phyloP scores from a whole-genome alignment of 441 rosid genomes.

The Mallotus repandus region DNA sequence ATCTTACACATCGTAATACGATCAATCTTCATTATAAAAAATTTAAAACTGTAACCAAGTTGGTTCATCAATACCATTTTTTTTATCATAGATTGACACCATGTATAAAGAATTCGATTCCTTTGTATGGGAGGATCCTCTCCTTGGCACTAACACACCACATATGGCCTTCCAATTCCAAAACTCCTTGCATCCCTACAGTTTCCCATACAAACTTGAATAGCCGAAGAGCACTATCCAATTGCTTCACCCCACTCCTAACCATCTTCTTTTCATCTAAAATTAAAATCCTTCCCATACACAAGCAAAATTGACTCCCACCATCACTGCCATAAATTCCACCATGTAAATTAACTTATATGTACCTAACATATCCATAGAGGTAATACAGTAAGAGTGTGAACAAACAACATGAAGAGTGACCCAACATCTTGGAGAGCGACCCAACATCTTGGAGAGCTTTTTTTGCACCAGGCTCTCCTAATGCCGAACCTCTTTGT shows the following conservation, averaged over 20 bases:
- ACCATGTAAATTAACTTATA: constrained; percentile 68
- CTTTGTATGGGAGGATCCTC: constrained; percentile 42
- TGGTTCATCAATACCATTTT: neutral
- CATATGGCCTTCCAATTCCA: constrained; percentile 63
- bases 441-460: constrained; percentile 62
- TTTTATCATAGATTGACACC: constrained; percentile 40
- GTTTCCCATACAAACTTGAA: constrained; percentile 69
- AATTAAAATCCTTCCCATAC: constrained; percentile 67
- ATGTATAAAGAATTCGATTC: constrained; percentile 54
- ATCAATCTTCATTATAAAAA: neutral
- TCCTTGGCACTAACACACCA: constrained; percentile 61
- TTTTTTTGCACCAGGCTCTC: constrained; percentile 63
- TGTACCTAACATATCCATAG: constrained; percentile 57
- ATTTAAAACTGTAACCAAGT: neutral
- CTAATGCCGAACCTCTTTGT: constrained; percentile 60
- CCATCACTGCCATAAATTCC: constrained; percentile 37
- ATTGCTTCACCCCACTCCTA: constrained; percentile 61
- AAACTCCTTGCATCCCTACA: constrained; percentile 55
- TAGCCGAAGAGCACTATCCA: constrained; percentile 61
- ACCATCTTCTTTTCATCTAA: constrained; percentile 53
- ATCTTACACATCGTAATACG: neutral
- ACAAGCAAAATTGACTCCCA: constrained; percentile 34
- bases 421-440: too few relatives aligned
- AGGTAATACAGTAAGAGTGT: constrained; percentile 71
- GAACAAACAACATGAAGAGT: constrained; percentile 73